Evolutionary conservation across 2,329 filamentous ascomycete genomes (phyloP).

Genomic region (Penicillium sp.): DNA sequence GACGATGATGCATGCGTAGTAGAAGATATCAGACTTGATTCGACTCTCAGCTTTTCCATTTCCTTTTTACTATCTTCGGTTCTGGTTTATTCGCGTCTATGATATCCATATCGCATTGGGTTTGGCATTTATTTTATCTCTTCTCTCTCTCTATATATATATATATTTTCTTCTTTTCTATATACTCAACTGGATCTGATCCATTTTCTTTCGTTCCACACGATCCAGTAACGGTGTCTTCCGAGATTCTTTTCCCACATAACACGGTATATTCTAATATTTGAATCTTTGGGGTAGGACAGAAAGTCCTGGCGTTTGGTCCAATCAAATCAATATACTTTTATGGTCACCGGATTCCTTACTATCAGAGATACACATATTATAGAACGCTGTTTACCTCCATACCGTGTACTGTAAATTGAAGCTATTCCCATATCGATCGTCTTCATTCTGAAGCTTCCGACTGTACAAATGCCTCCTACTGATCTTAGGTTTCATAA

Average conservation of each 20-base stretch:
- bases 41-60: not conserved
- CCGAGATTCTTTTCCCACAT: not conserved
- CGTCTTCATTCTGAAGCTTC: too few relatives aligned
- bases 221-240: not conserved
- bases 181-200: not conserved
- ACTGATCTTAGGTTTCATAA: too few relatives aligned
- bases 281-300: not conserved
- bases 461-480: too few relatives aligned
- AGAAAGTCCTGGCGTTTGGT: not conserved
- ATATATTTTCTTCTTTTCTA: too few relatives aligned
- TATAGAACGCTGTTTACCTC: not conserved
- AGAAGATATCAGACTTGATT: constrained; percentile 1
- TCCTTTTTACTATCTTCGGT: constrained; percentile 1
- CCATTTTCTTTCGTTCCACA: not conserved
- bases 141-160: not conserved
- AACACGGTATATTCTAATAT: not conserved
- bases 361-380: not conserved
- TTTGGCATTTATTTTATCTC: constrained; percentile 1
- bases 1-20: constrained; percentile 51
- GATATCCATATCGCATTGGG: constrained; percentile 25
- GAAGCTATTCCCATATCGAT: too few relatives aligned
- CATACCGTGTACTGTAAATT: too few relatives aligned
- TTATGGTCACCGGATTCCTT: not conserved
- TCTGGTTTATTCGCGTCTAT: constrained; percentile 12
- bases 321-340: not conserved